phyloP scores from a whole-genome alignment of 768 basidiomycete species.

The Antrodiella citrinella region DNA sequence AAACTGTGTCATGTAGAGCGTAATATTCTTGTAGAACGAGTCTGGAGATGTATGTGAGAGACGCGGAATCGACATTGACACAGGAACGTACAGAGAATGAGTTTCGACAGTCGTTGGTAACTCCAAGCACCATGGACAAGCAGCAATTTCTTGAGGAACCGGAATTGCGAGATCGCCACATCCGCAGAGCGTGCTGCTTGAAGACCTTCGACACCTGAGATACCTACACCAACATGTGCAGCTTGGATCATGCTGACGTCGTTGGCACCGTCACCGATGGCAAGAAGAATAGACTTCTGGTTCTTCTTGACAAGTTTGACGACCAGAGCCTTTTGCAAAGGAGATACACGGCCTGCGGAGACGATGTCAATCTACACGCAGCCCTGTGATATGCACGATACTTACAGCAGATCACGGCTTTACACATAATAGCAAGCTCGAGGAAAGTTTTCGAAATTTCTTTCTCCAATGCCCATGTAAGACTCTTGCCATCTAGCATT shows the following conservation, averaged over 20 bases:
- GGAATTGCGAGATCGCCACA: constrained; percentile 96
- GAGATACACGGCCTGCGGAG: constrained; percentile 83
- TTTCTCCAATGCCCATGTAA: constrained; percentile 90
- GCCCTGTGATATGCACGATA: no score
- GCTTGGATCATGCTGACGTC: constrained; percentile 99
- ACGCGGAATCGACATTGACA: constrained; percentile 8
- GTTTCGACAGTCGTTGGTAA: constrained; percentile 88
- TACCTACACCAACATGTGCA: constrained; percentile 95
- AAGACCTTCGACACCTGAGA: constrained; percentile 96
- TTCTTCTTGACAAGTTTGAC: constrained; percentile 99
- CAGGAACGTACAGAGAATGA: constrained; percentile 91
- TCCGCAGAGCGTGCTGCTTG: constrained; percentile 98
- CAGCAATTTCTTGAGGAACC: constrained; percentile 87
- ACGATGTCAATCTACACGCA: no score
- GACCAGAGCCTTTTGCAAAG: constrained; percentile 93
- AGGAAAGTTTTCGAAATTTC: constrained; percentile 84
- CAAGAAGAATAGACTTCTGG: constrained; percentile 85
- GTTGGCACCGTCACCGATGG: constrained; percentile 96
- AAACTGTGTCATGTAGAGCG: constrained; percentile 96
- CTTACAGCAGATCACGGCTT: constrained; percentile 96
- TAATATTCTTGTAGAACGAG: constrained; percentile 99
- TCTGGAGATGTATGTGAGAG: constrained; percentile 36
- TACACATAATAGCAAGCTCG: constrained; percentile 95
- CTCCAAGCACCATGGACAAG: constrained; percentile 99
- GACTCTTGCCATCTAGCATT: constrained; percentile 82